These are phyloP conservation scores for Moesziomyces antarcticus DNA, from an alignment of 1,284 basidiomycete species.

Conservation along the genomic window DNA sequence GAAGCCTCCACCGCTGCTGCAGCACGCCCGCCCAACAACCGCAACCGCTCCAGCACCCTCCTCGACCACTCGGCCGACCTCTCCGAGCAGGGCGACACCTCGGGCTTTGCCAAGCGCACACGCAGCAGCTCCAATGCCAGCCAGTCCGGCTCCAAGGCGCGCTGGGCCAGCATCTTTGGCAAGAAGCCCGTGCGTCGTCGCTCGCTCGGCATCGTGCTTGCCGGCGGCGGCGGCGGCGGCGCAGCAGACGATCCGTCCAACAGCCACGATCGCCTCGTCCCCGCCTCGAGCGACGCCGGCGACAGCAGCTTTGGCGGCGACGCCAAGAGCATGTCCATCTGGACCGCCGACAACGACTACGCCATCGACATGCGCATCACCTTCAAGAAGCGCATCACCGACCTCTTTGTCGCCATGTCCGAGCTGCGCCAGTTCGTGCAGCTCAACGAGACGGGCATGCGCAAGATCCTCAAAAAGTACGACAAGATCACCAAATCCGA, in stretches of 20 bases:
- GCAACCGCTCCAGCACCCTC: constrained; percentile 39
- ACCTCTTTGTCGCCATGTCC: constrained; percentile 80
- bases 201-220: constrained; percentile 47
- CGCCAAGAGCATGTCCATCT: constrained; percentile 70
- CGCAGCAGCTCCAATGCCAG: constrained; percentile 47
- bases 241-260: constrained; percentile 17
- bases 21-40: constrained; percentile 16
- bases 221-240: neutral
- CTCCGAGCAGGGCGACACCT: constrained; percentile 25
- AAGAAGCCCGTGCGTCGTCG: constrained; percentile 40
- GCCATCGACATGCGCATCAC: constrained; percentile 88
- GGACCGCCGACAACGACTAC: constrained; percentile 84
- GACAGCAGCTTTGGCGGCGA: constrained; percentile 48
- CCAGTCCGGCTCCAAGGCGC: constrained; percentile 26
- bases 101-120: constrained; percentile 20
- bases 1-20: constrained; percentile 15
- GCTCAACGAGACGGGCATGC: constrained; percentile 91
- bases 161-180: constrained; percentile 50
- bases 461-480: constrained; percentile 98
- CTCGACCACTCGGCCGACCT: constrained; percentile 34
- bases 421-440: constrained; percentile 91
- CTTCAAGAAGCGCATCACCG: constrained; percentile 90
- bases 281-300: constrained; percentile 34
- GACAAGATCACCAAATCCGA: constrained; percentile 91
- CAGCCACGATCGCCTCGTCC: constrained; percentile 32